Percentiles rank a stretch among this genome's conserved stretches.
Conservation (phyloP, 139 green algal genomes). For the Asterochloris sp. region DNA sequence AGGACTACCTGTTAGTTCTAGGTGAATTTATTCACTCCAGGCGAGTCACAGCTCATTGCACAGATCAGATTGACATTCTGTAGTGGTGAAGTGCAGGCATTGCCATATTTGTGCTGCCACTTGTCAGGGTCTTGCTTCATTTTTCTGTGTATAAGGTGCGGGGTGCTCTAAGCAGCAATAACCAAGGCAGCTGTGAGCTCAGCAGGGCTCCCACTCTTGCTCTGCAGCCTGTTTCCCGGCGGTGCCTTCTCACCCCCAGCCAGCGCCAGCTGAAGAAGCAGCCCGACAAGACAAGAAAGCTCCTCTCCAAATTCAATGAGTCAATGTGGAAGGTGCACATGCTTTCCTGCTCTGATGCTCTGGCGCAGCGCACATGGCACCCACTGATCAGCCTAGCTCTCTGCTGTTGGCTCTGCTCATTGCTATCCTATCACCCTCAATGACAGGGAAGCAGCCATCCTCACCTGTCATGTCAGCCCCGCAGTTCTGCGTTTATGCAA, state of each 20-base stretch:
- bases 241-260: neutral
- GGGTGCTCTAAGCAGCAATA: neutral
- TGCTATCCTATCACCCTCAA: neutral
- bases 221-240: neutral
- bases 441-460: neutral
- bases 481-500: constrained; percentile 32
- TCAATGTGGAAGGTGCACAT: neutral
- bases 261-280: neutral
- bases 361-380: neutral
- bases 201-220: neutral
- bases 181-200: no score
- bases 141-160: constrained; percentile 1
- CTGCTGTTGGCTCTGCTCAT: neutral
- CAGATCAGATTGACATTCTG: neutral
- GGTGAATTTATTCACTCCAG: no score
- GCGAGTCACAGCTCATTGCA: no score
- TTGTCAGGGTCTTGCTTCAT: neutral
- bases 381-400: neutral
- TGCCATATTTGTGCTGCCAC: neutral
- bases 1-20: no score
- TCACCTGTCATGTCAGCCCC: neutral
- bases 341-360: neutral
- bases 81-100: constrained; percentile 12
- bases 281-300: neutral
- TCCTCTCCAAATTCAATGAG: neutral